Evolutionary conservation across 2,329 filamentous ascomycete genomes (phyloP).

Genomic region (Claviceps purpurea): DNA sequence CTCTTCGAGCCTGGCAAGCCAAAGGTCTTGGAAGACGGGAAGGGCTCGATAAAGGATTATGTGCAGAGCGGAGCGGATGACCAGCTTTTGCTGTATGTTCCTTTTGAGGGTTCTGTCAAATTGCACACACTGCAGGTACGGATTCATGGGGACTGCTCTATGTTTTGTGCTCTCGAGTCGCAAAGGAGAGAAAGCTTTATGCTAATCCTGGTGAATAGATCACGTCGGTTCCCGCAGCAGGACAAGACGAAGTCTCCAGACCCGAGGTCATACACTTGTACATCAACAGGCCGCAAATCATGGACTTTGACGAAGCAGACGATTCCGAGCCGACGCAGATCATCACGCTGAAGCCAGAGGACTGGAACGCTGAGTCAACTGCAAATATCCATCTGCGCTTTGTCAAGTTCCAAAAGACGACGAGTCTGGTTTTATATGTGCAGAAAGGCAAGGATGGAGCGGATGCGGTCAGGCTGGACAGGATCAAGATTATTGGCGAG

Average conservation of each 20-base stretch:
- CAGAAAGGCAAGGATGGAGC: conserved; percentile 71
- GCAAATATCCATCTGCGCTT: conserved; percentile 65
- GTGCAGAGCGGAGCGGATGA: conserved; percentile 95
- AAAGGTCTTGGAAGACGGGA: conserved; percentile 44
- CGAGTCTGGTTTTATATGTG: conserved; percentile 75
- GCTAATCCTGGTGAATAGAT: conserved; percentile 38
- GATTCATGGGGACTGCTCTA: conserved; percentile 10
- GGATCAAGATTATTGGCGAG: conserved; percentile 72
- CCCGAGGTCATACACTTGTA: conserved; percentile 77
- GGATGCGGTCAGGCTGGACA: conserved; percentile 75
- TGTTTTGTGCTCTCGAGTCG: not conserved
- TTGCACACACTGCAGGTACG: conserved; percentile 63
- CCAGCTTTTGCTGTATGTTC: conserved; percentile 84
- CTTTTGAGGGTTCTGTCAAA: conserved; percentile 79
- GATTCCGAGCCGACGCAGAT: conserved; percentile 69
- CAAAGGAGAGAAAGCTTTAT: not conserved
- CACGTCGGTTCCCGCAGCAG: conserved; percentile 61
- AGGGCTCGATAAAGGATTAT: conserved; percentile 55
- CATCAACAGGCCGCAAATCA: conserved; percentile 75
- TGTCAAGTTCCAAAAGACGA: conserved; percentile 95
- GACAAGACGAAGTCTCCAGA: conserved; percentile 64
- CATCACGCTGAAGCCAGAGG: conserved; percentile 57
- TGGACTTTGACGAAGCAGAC: conserved; percentile 92
- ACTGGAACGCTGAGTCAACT: conserved; percentile 74
- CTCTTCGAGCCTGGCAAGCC: conserved; percentile 63